Base-by-base conservation (phyloP, 345 rosid species). In the Mangifera indica region DNA sequence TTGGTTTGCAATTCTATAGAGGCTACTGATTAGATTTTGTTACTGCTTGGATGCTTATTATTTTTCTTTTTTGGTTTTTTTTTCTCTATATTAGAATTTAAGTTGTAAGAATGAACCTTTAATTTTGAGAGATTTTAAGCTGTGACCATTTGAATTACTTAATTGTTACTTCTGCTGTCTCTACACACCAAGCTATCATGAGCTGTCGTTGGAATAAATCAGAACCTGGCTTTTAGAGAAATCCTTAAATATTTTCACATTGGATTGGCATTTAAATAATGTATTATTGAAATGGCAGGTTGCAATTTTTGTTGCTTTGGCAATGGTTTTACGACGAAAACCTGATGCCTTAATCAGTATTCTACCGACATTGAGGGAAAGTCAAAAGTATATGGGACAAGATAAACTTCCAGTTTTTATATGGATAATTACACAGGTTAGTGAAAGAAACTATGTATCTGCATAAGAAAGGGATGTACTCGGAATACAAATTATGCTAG, bases 401-500 rank as follows among this genome's bases (percentile, higher is more conserved):
- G 97, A 91, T 72, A 91, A 89, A 75, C 89, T 89, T 76, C 87
- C 84, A 2, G 83, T 89, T 68, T 68, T 82, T 74, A 81, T 84
- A 34, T 91, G 97, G 97, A 85, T 84, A 86, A 80, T 89, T 75
- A 81, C 87, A 57, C 97, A 89, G 91, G 97, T 89, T 73, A 55
- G 66, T 64, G 54, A 52, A 20, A 13, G 14, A 21, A 68, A 12
- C 22, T 59, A 8, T 34, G 10, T 21, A n/a, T 61, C 24, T 62
- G 29, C 29, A 14, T 3, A 10, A 62, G 34, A 26, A 40, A 25
- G 24, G 7, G 26, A 21, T 67, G 22, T 69, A 63, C 54, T 55
- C 20, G 42, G 44, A 54, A 34, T 48, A 60, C 68, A 26, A 64
- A 65, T 32, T n/a, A 25, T 64, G 12, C 49, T 15, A 4, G 13